Percentiles rank a stretch among this genome's conserved stretches.
phyloP scores from a whole-genome alignment of 108 stramenopile species.

The Stephanodiscus minutulus region DNA sequence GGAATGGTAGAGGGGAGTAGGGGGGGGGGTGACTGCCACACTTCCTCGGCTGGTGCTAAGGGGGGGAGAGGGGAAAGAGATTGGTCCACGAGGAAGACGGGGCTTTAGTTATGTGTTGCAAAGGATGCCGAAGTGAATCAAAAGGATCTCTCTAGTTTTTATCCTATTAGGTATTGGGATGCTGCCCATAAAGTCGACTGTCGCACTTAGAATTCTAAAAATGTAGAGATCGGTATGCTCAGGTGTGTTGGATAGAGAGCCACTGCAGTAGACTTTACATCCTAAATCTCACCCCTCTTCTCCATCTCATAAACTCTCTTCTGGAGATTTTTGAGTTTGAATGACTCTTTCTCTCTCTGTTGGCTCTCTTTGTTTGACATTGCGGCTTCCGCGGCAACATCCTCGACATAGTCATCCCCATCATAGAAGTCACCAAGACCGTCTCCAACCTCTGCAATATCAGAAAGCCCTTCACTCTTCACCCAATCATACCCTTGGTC shows the following conservation, averaged over 20 bases:
- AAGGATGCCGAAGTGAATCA: background rate
- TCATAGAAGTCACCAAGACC: constrained; percentile 37
- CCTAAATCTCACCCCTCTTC: constrained; percentile 41
- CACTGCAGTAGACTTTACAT: constrained; percentile 1
- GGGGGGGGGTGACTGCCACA: background rate
- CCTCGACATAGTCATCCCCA: constrained; percentile 33
- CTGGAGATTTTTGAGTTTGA: constrained; percentile 58
- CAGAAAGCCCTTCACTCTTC: constrained; percentile 49
- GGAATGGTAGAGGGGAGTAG: background rate
- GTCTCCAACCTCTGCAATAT: constrained; percentile 26
- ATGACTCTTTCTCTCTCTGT: constrained; percentile 45
- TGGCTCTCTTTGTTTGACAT: constrained; percentile 35
- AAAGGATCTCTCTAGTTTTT: background rate
- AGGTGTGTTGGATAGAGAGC: background rate
- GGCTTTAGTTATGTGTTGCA: background rate
- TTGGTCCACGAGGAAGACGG: no score
- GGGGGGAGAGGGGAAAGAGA: background rate
- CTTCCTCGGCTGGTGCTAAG: no score
- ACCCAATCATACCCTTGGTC: constrained; percentile 87
- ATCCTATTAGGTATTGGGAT: background rate
- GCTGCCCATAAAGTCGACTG: background rate
- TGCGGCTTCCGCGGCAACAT: constrained; percentile 33
- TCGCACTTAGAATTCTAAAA: background rate
- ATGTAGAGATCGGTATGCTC: background rate
- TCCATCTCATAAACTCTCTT: constrained; percentile 67